These are phyloP conservation scores for Erythrobasidium yunnanense DNA, from an alignment of 768 basidiomycete genomes.

Conservation along the genomic window DNA sequence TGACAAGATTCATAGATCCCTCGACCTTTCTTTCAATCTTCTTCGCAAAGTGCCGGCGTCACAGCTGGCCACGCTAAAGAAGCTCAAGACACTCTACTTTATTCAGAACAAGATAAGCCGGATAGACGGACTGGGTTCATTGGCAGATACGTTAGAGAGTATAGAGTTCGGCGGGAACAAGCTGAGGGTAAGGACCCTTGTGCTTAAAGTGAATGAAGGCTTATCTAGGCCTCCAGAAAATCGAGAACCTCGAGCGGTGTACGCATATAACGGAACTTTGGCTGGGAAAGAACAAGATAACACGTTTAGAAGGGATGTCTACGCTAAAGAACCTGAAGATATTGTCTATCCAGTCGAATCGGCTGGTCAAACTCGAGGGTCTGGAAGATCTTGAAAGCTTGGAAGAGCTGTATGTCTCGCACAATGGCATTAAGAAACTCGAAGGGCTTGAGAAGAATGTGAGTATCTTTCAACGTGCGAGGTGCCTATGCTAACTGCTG, in stretches of 20 bases:
- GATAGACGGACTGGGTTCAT: slow-evolving; percentile 56
- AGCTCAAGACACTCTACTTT: slow-evolving; percentile 70
- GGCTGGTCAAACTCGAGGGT: slow-evolving; percentile 75
- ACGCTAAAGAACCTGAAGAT: slow-evolving; percentile 65
- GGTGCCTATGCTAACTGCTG: background rate
- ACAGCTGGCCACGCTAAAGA: slow-evolving; percentile 46
- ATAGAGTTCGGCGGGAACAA: slow-evolving; percentile 89
- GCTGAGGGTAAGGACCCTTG: slow-evolving; percentile 65
- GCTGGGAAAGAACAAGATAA: slow-evolving; percentile 96
- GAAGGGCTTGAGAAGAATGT: slow-evolving; percentile 82
- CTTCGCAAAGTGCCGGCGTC: slow-evolving; percentile 56
- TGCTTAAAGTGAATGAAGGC: too few relatives aligned
- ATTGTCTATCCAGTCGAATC: slow-evolving; percentile 75
- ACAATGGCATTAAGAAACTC: slow-evolving; percentile 73
- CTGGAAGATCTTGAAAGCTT: slow-evolving; percentile 61
- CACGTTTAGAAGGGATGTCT: slow-evolving; percentile 68
- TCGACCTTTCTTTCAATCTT: slow-evolving; percentile 94
- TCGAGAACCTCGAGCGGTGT: slow-evolving; percentile 71
- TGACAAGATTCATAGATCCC: slow-evolving; percentile 47
- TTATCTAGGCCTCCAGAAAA: slow-evolving; percentile 49
- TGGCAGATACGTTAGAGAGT: slow-evolving; percentile 55
- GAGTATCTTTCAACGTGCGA: slow-evolving; percentile 35
- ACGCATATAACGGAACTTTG: slow-evolving; percentile 77
- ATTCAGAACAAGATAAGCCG: slow-evolving; percentile 88
- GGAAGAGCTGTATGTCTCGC: slow-evolving; percentile 84